These are phyloP conservation scores for Penicillium expansum DNA, from an alignment of 2,329 filamentous ascomycete genomes.

Conservation along the genomic window DNA sequence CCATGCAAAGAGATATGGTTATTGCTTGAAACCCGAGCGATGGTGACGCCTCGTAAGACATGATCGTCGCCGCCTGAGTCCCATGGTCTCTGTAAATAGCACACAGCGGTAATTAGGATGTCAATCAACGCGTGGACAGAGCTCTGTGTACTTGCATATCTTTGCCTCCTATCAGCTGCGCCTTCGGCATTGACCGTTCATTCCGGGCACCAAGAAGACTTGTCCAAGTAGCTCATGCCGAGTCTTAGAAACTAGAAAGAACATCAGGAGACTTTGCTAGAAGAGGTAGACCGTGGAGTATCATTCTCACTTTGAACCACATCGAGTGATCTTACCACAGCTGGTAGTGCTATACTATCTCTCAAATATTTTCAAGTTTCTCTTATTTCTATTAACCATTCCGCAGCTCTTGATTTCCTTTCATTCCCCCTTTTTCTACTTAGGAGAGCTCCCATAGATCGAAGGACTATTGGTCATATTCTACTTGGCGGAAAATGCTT, in stretches of 20 bases:
- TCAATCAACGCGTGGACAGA: constrained; percentile 4
- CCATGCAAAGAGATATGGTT: constrained; percentile 18
- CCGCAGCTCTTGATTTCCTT: not conserved
- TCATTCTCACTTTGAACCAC: constrained; percentile 7
- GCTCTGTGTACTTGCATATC: constrained; percentile 9
- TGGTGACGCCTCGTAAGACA: constrained; percentile 14
- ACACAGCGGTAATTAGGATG: constrained; percentile 7
- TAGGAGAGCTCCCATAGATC: not conserved
- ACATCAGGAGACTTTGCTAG: constrained; percentile 8
- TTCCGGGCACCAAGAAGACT: constrained; percentile 12
- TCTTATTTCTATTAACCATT: not conserved
- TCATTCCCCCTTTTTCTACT: not conserved
- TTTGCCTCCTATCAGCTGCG: constrained; percentile 16
- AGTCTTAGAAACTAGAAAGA: not conserved
- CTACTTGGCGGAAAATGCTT: not conserved
- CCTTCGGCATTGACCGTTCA: constrained; percentile 9
- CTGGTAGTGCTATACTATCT: not conserved
- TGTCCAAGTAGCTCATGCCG: not conserved
- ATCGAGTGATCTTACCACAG: constrained; percentile 3
- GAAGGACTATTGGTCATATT: constrained; percentile 1
- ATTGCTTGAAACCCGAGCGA: constrained; percentile 10
- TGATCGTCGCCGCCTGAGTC: constrained; percentile 11
- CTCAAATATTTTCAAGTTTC: not conserved
- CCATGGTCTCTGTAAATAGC: constrained; percentile 16
- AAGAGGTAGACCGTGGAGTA: not conserved